Percentiles rank a stretch among this genome's conserved stretches.
These are phyloP conservation scores for Styphnolobium japonicum DNA, from an alignment of 306 rosid genomes.

Conservation along the genomic window DNA sequence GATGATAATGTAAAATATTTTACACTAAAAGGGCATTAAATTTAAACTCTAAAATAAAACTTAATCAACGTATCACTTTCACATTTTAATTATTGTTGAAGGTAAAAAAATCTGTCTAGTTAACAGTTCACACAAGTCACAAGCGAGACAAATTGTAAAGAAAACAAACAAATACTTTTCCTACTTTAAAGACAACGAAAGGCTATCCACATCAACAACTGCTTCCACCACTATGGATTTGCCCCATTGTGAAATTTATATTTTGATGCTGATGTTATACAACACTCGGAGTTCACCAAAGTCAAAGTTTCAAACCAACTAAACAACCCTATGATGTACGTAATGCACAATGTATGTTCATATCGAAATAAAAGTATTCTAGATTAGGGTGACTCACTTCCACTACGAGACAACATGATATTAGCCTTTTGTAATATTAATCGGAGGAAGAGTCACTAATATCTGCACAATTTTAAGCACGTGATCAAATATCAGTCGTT, in stretches of 20 bases:
- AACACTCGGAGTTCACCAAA: background rate
- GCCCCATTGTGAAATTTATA: background rate
- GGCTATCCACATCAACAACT: background rate
- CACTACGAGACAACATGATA: conserved; percentile 5
- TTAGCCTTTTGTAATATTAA: background rate
- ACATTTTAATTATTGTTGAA: background rate
- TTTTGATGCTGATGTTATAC: background rate
- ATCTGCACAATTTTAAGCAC: background rate
- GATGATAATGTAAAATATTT: too few species aligned
- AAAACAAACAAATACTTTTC: too few species aligned
- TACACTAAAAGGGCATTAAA: too few species aligned
- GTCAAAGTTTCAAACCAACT: conserved; percentile 10
- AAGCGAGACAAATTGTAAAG: background rate
- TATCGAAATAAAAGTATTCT: background rate
- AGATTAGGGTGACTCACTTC: conserved; percentile 3
- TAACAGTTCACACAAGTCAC: background rate
- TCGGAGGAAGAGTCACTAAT: background rate
- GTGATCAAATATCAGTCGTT: conserved; percentile 13
- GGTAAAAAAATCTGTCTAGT: too few species aligned
- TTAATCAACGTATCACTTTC: background rate
- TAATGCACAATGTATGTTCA: background rate
- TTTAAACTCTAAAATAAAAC: background rate
- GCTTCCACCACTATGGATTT: background rate
- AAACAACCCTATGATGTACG: conserved; percentile 16
- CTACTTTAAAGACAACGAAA: too few species aligned